Evolutionary conservation across 1,284 basidiomycete species (phyloP), one percentile per base, ranked within the genome.

Genomic region (Cryptococcus sp.): DNA sequence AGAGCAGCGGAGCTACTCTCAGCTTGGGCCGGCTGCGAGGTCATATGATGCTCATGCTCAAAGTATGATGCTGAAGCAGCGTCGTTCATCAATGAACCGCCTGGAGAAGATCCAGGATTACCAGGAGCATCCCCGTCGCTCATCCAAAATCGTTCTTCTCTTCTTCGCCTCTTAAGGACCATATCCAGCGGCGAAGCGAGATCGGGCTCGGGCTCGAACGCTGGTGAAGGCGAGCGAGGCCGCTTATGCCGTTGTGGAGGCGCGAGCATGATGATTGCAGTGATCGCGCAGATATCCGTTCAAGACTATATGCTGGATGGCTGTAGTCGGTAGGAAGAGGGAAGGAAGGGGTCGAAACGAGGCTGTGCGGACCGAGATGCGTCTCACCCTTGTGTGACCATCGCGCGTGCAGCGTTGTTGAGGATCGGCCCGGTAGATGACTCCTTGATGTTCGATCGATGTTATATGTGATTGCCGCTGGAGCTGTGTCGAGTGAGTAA

Each of bases 171-270:
- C 57, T 77, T 77, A 19, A 75, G 60, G 3, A 77, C 47, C 4
- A 73, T 60, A 43, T 77, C 73, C 3, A 77, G 57, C 1, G 75
- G 75, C 0, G 75, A 77, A 1, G 71, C 62, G 39, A 73, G 60
- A 16, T 73, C 70, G 13, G 30, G 30, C 19, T 73, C 70, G 13
- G 30, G 30, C 19, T 61, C 60, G 20, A 64, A 41, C 3, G 58
- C 51, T 7, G 75, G 72, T 1, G 73, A 72, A 11, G 75, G 68
- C 1, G 73, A 75, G 46, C 73, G 65, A 46, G 65, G 64, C 20
- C 75, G 67, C 56, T 77, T 77, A 40, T 54, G 52, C 22, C 66
- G 51, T 2, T 61, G 55, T 8, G 65, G 61, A 30, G 64, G 61
- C 11, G 61, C 61, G 23, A 65, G 48, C 60, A 65, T 65, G 39